Evolutionary conservation across 192 early-diverging fungal species (phyloP).

Genomic region (Mortierella antarctica): DNA sequence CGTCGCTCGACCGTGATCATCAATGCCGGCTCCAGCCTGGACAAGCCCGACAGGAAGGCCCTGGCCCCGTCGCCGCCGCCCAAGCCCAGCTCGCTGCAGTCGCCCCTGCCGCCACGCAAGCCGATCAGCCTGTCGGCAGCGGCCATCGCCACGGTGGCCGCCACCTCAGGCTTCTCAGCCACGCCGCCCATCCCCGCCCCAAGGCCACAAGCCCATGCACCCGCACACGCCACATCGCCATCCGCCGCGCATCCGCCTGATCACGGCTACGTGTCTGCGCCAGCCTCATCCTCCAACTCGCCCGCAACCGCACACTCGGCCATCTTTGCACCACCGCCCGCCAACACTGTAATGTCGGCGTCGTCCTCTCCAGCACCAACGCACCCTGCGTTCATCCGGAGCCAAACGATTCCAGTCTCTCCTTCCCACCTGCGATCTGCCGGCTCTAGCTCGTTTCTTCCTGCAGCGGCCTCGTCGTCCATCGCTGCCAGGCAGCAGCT

Average conservation of each 20-base stretch:
- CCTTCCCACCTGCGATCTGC: slow-evolving; percentile 31
- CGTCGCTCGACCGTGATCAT: slow-evolving; percentile 35
- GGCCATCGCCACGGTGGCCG: slow-evolving; percentile 33
- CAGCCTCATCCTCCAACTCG: slow-evolving; percentile 23
- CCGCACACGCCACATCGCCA: background rate
- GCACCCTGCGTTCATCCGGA: slow-evolving; percentile 23
- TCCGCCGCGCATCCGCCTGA: slow-evolving; percentile 4
- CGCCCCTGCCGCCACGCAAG: slow-evolving; percentile 35
- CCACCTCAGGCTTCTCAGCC: slow-evolving; percentile 10
- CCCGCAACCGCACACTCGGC: slow-evolving; percentile 12
- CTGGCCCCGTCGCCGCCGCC: slow-evolving; percentile 44
- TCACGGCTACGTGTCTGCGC: slow-evolving; percentile 3
- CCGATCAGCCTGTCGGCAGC: slow-evolving; percentile 30
- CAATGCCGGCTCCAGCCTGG: background rate
- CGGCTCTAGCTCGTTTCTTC: slow-evolving; percentile 27
- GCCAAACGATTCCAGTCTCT: slow-evolving; percentile 38
- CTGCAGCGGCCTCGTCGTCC: slow-evolving; percentile 29
- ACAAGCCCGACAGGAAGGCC: background rate
- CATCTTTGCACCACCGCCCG: slow-evolving; percentile 1
- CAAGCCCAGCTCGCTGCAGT: slow-evolving; percentile 30
- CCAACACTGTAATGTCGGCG: background rate
- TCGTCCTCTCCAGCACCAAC: background rate
- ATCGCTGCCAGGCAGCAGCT: slow-evolving; percentile 35
- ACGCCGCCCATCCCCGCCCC: slow-evolving; percentile 36
- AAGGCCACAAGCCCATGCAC: slow-evolving; percentile 9